A percentile compares a stretch with the other conserved stretches of the same genome.
Conservation (phyloP, 345 rosid genomes). For the Eutrema japonicum region DNA sequence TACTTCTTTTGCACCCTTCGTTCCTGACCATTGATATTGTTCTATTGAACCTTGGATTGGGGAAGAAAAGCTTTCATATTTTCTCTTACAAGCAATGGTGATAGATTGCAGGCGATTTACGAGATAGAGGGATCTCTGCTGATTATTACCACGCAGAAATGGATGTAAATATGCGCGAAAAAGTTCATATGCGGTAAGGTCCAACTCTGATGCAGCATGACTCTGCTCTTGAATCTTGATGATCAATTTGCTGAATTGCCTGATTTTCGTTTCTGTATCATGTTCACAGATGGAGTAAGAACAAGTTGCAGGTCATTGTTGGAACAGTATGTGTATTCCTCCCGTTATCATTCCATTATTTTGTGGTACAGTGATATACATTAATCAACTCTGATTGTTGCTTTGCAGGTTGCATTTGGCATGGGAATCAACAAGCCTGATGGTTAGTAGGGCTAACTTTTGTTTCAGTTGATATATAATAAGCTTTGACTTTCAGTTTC, state of each 20-base stretch:
- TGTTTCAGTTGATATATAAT: no score
- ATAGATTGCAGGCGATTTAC: conserved; percentile 83
- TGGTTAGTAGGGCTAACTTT: conserved; percentile 58
- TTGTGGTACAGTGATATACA: conserved; percentile 11
- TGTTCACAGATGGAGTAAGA: conserved; percentile 85
- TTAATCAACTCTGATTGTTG: conserved; percentile 27
- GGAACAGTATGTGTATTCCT: conserved; percentile 75
- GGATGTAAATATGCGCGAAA: conserved; percentile 86
- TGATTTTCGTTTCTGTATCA: conserved; percentile 27
- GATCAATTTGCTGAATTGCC: conserved; percentile 6
- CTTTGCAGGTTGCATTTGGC: conserved; percentile 91
- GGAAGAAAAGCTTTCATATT: conserved; percentile 23
- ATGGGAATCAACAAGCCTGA: conserved; percentile 99
- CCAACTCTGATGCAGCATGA: conserved; percentile 10
- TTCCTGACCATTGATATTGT: neutral
- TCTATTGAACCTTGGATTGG: neutral
- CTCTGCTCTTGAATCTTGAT: conserved; percentile 15
- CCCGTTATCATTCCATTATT: conserved; percentile 16
- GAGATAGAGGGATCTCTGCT: conserved; percentile 77
- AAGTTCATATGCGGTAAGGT: conserved; percentile 74
- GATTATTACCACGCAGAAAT: conserved; percentile 92
- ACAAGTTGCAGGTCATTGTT: conserved; percentile 92
- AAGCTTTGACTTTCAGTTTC: neutral
- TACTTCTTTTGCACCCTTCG: neutral
- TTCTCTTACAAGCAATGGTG: conserved; percentile 39